Percentiles rank a stretch among this genome's conserved stretches.
Evolutionary conservation across 257 asterid genomes (phyloP).

Genomic region (Solanum rostratum): DNA sequence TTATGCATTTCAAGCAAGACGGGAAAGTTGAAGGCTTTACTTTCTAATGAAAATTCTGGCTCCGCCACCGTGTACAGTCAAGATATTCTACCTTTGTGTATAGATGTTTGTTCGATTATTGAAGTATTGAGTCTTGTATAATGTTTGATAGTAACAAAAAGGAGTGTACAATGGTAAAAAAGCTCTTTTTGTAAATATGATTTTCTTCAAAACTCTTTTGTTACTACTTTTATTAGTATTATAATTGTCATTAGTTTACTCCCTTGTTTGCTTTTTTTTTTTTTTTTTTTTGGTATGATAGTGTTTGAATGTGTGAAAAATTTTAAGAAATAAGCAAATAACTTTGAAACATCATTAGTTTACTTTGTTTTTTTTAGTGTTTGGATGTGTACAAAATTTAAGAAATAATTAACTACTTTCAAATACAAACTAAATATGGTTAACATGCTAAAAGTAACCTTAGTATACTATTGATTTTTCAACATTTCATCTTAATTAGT

Average conservation of each 20-base stretch:
- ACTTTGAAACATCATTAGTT: neutral
- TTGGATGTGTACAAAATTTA: neutral
- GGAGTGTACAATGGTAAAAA: neutral
- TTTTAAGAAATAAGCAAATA: neutral
- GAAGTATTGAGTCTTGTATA: neutral
- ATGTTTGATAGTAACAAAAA: neutral
- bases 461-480: neutral
- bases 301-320: neutral
- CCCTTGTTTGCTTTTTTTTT: neutral
- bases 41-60: neutral
- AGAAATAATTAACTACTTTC: neutral
- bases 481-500: neutral
- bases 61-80: neutral
- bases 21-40: neutral
- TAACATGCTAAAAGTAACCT: neutral
- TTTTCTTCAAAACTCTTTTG: neutral
- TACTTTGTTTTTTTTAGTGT: neutral
- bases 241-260: neutral
- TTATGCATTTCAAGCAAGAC: neutral
- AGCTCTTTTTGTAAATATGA: neutral
- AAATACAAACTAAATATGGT: neutral
- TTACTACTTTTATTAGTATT: neutral
- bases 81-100: neutral
- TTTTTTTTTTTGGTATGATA: too few species aligned
- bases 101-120: neutral